Evolutionary conservation across 2,329 filamentous ascomycete species (phyloP).

Genomic region (Fusarium metavorans): DNA sequence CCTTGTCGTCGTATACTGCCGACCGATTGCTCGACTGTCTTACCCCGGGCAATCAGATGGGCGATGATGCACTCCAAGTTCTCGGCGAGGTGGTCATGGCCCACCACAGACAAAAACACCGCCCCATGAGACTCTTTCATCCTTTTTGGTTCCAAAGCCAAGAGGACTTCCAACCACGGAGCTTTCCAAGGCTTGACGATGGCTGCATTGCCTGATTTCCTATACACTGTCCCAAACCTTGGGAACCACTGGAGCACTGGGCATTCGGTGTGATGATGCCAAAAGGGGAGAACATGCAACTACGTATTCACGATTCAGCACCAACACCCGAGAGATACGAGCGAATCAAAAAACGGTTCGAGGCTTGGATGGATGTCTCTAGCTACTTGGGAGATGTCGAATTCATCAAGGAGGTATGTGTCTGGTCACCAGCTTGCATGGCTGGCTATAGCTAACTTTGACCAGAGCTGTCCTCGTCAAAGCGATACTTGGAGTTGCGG

Average conservation of each 20-base stretch:
- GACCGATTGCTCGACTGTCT: not conserved
- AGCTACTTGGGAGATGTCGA: not conserved
- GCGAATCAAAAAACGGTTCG: not conserved
- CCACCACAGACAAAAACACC: not conserved
- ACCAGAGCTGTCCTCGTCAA: not conserved
- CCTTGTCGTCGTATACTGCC: not conserved
- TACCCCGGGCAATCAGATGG: not conserved
- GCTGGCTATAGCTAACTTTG: not conserved
- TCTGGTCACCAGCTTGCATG: not conserved
- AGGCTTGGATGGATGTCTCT: not conserved
- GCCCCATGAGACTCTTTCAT: not conserved
- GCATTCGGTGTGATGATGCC: not conserved
- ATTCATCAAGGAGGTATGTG: not conserved
- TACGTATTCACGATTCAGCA: not conserved
- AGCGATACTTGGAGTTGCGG: not conserved
- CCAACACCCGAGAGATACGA: not conserved
- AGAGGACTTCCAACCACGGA: not conserved
- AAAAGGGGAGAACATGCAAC: not conserved
- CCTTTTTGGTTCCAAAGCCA: not conserved
- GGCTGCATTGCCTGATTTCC: not conserved
- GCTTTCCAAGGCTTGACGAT: not conserved
- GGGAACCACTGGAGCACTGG: not conserved
- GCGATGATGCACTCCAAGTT: not conserved
- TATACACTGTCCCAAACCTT: not conserved
- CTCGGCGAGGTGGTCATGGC: not conserved